Evolutionary conservation across 257 asterid genomes (phyloP).

Genomic region (Phtheirospermum japonicum): DNA sequence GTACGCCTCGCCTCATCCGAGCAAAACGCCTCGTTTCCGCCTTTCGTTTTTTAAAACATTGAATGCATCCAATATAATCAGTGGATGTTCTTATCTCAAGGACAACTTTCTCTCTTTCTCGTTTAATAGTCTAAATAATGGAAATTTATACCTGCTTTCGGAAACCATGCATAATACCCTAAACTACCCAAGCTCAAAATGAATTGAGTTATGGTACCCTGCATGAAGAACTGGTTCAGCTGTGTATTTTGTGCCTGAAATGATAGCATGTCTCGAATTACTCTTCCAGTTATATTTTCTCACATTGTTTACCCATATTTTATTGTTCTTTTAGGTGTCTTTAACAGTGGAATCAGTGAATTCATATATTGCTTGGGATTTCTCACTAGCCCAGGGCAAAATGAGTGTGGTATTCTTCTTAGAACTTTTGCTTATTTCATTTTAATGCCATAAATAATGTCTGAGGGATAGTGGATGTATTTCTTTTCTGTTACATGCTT

Average conservation of each 20-base stretch:
- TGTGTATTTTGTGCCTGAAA: slow-evolving; percentile 26
- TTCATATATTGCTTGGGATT: slow-evolving; percentile 98
- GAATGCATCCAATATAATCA: slow-evolving; percentile 17
- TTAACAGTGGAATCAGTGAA: slow-evolving; percentile 72
- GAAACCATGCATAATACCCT: slow-evolving; percentile 10
- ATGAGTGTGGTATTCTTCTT: slow-evolving; percentile 66
- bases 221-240: slow-evolving; percentile 7
- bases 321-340: slow-evolving; percentile 53
- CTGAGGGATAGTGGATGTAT: slow-evolving; percentile 19
- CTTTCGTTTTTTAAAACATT: too few species aligned
- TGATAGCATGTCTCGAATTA: not conserved
- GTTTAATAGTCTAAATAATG: slow-evolving; percentile 2
- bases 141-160: slow-evolving; percentile 6
- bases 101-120: slow-evolving; percentile 20
- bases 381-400: slow-evolving; percentile 90
- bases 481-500: slow-evolving; percentile 9
- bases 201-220: slow-evolving; percentile 17
- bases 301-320: slow-evolving; percentile 11
- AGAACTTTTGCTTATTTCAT: slow-evolving; percentile 21
- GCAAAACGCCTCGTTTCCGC: too few species aligned
- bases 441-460: slow-evolving; percentile 11
- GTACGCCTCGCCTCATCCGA: too few species aligned
- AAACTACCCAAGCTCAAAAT: not conserved
- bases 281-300: slow-evolving; percentile 5
- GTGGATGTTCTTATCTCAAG: not conserved